These are phyloP conservation scores for Cercospora nicotianae DNA, from an alignment of 2,329 filamentous ascomycete species.

Conservation along the genomic window DNA sequence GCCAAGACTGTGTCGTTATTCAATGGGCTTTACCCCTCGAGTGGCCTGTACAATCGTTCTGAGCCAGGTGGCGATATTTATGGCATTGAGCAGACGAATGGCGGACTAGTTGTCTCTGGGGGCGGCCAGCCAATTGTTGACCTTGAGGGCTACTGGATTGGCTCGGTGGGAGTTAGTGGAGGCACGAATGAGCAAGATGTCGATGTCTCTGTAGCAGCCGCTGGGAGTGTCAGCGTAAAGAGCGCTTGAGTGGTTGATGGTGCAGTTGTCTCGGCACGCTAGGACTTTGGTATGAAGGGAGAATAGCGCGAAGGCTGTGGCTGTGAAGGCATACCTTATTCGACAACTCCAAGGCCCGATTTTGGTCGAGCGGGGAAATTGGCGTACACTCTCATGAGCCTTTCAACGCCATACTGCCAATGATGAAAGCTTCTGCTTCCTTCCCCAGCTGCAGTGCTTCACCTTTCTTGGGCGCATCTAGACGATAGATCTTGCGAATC, in stretches of 20 bases:
- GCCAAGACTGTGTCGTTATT: conserved; percentile 34
- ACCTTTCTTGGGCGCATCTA: conserved; percentile 56
- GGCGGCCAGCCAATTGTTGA: conserved; percentile 34
- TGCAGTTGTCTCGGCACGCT: not conserved
- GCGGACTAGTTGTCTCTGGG: conserved; percentile 34
- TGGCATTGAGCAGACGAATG: conserved; percentile 34
- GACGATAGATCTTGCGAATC: conserved; percentile 83
- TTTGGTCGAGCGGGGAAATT: not conserved
- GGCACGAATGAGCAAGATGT: conserved; percentile 34
- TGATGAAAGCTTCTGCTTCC: conserved; percentile 67
- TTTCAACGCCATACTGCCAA: conserved; percentile 71
- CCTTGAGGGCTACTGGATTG: conserved; percentile 32
- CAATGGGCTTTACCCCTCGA: conserved; percentile 34
- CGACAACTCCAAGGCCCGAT: not conserved
- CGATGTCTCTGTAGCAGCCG: conserved; percentile 10
- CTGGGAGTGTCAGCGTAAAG: conserved; percentile 7
- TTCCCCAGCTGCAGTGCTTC: conserved; percentile 21
- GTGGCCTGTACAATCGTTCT: conserved; percentile 29
- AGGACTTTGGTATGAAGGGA: not conserved
- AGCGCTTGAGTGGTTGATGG: not conserved
- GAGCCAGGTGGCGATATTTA: conserved; percentile 29
- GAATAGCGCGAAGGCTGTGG: not conserved
- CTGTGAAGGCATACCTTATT: not conserved
- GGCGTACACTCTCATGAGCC: conserved; percentile 47
- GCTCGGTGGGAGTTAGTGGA: conserved; percentile 35